Evolutionary conservation across 331 rosid species (phyloP), one percentile per base, ranked within the genome.

Genomic region (Acacia concinna): DNA sequence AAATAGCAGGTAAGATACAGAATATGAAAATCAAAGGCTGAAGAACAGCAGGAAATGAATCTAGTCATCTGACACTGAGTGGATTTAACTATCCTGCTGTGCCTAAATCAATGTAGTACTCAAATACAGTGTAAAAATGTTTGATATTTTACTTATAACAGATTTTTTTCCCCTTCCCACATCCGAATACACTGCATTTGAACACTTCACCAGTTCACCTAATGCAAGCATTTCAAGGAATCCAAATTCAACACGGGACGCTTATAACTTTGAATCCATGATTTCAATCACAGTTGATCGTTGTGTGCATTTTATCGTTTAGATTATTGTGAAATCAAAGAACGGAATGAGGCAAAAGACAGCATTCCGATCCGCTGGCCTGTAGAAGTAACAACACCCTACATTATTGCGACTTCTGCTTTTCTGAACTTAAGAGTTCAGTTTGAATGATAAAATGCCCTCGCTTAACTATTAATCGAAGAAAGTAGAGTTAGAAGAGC

Each of bases 21-120:
- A 80, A 51, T 51, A 51, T 27, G 74, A 5, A 65, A 80, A 40
- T 73, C 62, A n/a, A 51, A 30, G 44, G 31, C 43, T 51, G 59
- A 64, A 73, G 60, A 64, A 73, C 63, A 63, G 56, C 67, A 7
- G 52, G 60, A 63, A 63, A 32, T 46, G 37, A 64, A 60, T 62
- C 38, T 62, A 41, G 70, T 60, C 79, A 41, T 32, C 37, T 40
- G 71, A 75, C 62, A 43, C 0, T 14, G 40, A 18, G 25, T 23
- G 31, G 30, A 56, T 56, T 56, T 56, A 8, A 56, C 23, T 21
- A 21, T 23, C 63, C 63, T 1, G 31, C 63, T 10, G 31, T 25
- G 8, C 17, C 60, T 23, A 56, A 17, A 25, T 56, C 63, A 31
- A 56, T 9, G 63, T 23, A 56, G 10, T 21, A 56, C 17, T 21